These are phyloP conservation scores for Aspergillus sclerotioniger DNA, from an alignment of 495 filamentous ascomycete species.

Conservation along the genomic window DNA sequence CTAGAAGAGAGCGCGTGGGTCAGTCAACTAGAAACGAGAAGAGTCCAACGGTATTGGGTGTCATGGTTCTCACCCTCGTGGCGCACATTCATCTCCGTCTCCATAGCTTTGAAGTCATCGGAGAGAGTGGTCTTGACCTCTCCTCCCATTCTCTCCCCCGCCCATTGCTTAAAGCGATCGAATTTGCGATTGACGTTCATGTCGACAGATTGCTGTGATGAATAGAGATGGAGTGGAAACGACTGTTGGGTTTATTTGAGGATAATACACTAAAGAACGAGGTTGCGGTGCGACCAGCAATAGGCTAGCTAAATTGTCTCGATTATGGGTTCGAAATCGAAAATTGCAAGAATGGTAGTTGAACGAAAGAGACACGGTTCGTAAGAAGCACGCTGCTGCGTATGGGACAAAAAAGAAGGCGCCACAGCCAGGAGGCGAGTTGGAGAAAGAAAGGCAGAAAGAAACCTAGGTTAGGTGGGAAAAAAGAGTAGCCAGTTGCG, in stretches of 20 bases:
- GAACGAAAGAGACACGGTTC: neutral
- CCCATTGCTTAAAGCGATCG: constrained; percentile 98
- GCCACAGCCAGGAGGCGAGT: constrained; percentile 6
- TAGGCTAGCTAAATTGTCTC: neutral
- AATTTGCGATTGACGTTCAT: constrained; percentile 98
- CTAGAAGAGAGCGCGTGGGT: constrained; percentile 39
- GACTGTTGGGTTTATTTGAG: constrained; percentile 7
- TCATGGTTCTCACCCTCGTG: constrained; percentile 72
- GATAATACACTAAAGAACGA: neutral
- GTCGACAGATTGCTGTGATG: constrained; percentile 19
- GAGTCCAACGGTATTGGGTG: neutral
- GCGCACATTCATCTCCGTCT: constrained; percentile 88
- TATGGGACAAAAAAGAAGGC: neutral
- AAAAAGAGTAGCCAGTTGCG: constrained; percentile 6
- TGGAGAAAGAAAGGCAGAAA: constrained; percentile 19
- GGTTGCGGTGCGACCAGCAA: neutral
- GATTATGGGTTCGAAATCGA: neutral
- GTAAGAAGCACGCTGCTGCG: neutral
- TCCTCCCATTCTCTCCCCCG: constrained; percentile 92
- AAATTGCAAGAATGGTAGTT: neutral
- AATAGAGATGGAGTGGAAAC: constrained; percentile 9
- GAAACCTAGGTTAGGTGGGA: constrained; percentile 10
- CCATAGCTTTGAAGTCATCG: constrained; percentile 90
- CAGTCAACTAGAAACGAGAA: constrained; percentile 6
- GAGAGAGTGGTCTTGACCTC: constrained; percentile 86